These are phyloP conservation scores for Hippophae gyantsensis DNA, from an alignment of 306 rosid genomes.

Conservation along the genomic window DNA sequence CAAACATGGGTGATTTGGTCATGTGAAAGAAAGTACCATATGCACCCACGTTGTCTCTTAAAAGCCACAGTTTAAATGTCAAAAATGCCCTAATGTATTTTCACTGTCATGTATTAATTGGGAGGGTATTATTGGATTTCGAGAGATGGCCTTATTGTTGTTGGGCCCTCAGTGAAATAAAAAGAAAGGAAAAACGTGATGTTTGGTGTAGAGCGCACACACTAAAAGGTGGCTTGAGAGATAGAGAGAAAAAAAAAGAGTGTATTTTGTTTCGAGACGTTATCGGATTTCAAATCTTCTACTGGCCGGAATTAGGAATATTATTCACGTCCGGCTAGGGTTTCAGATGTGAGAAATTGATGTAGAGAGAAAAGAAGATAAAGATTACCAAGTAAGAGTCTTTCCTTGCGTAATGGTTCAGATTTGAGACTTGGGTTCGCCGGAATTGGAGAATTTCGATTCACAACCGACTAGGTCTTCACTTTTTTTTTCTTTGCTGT, in stretches of 20 bases:
- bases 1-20: constrained; percentile 31
- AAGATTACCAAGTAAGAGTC: too few species aligned
- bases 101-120: fast-evolving
- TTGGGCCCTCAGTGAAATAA: constrained; percentile 22
- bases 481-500: too few species aligned
- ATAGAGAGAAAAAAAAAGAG: constrained; percentile 20
- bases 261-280: constrained; percentile 58
- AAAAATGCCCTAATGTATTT: not conserved
- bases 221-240: constrained; percentile 21
- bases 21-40: not conserved
- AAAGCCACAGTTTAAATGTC: constrained; percentile 9
- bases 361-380: too few species aligned
- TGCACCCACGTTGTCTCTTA: constrained; percentile 42
- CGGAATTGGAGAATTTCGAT: too few species aligned
- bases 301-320: constrained; percentile 74
- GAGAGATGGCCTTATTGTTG: not conserved
- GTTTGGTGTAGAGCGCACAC: constrained; percentile 35
- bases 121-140: constrained; percentile 26
- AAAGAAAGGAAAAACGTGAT: constrained; percentile 38
- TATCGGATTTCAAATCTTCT: constrained; percentile 72
- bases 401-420: too few species aligned
- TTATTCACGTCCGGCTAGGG: constrained; percentile 57
- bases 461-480: too few species aligned
- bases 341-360: not conserved
- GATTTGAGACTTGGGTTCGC: too few species aligned